Evolutionary conservation across 306 rosid species (phyloP).

Genomic region (Senna tora): DNA sequence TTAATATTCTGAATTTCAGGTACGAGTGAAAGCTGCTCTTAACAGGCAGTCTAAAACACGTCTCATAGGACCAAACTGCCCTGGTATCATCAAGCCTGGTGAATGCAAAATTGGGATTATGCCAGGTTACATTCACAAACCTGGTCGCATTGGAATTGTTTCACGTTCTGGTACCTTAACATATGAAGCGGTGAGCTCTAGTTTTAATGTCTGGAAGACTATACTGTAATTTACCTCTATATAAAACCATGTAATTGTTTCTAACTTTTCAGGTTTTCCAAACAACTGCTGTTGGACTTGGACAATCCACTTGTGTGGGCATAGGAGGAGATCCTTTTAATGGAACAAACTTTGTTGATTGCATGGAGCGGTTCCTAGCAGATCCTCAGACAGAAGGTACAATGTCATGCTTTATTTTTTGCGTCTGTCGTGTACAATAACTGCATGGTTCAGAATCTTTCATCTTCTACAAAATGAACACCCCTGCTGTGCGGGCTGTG

Average conservation of each 20-base stretch:
- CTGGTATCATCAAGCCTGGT: conserved; percentile 99
- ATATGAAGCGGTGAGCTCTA: conserved; percentile 89
- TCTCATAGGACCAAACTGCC: conserved; percentile 97
- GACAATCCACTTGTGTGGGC: conserved; percentile 99
- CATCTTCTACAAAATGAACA: not conserved
- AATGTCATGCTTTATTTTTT: conserved; percentile 16
- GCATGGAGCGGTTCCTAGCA: conserved; percentile 72
- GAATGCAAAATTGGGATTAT: conserved; percentile 99
- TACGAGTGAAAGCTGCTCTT: conserved; percentile 94
- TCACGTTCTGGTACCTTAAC: conserved; percentile 99
- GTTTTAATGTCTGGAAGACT: conserved; percentile 22
- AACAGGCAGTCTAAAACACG: conserved; percentile 89
- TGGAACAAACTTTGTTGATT: conserved; percentile 97
- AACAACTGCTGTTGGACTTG: conserved; percentile 99
- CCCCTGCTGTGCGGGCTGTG: not conserved
- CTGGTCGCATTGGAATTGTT: conserved; percentile 97
- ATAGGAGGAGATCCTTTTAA: conserved; percentile 99
- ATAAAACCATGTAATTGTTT: conserved; percentile 27
- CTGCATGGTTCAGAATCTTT: conserved; percentile 2
- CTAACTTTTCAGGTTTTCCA: conserved; percentile 78
- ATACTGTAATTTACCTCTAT: conserved; percentile 24
- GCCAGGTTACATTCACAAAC: conserved; percentile 99
- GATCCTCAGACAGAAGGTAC: conserved; percentile 98
- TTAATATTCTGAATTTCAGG: conserved; percentile 54
- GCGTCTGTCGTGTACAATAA: not conserved